phyloP scores from a whole-genome alignment of 2,329 filamentous ascomycete species.

The Periconia digitata region DNA sequence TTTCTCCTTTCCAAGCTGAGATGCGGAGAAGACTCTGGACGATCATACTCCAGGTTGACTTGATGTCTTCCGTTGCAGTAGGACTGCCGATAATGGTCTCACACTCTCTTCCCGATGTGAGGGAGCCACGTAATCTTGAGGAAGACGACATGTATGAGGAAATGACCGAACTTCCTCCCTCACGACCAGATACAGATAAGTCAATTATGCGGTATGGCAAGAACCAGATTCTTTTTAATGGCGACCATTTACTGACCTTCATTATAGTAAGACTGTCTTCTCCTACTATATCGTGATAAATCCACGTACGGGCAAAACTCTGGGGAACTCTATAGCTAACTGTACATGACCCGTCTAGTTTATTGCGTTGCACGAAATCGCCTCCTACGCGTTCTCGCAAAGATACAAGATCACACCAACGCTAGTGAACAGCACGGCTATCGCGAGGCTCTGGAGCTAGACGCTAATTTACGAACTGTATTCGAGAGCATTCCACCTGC shows the following conservation, averaged over 20 bases:
- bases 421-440: conserved; percentile 29
- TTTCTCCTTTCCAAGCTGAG: conserved; percentile 59
- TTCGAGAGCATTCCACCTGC: conserved; percentile 23
- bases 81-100: conserved; percentile 45
- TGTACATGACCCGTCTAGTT: conserved; percentile 3
- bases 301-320: neutral
- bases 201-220: conserved; percentile 16
- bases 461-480: conserved; percentile 22
- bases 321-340: neutral
- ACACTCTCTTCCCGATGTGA: conserved; percentile 42
- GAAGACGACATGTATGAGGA: conserved; percentile 46
- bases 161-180: conserved; percentile 32
- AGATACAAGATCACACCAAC: conserved; percentile 32
- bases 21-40: conserved; percentile 64
- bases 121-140: conserved; percentile 43
- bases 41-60: conserved; percentile 48
- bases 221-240: neutral
- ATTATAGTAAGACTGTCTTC: neutral
- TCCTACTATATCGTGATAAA: neutral
- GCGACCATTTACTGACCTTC: neutral
- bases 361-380: conserved; percentile 30
- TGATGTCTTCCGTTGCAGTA: conserved; percentile 41
- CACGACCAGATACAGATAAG: conserved; percentile 28
- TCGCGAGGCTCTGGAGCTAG: conserved; percentile 29
- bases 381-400: conserved; percentile 25